A percentile compares a stretch with the other conserved stretches of the same genome.
These are phyloP conservation scores for Nemania sp. DNA, from an alignment of 2,329 filamentous ascomycete genomes.

Conservation along the genomic window DNA sequence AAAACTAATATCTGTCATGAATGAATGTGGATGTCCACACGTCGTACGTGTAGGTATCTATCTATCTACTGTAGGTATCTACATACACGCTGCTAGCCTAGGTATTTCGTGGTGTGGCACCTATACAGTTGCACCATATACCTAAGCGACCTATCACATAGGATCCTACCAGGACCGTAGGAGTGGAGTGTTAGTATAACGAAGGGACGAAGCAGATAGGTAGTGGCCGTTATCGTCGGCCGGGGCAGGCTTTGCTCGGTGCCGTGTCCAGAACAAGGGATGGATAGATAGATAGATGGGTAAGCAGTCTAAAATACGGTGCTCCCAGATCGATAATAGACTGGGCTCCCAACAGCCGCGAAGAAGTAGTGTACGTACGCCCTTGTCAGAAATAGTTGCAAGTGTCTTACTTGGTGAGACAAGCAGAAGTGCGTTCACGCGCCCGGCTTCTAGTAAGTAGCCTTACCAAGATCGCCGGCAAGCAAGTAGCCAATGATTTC, in stretches of 20 bases:
- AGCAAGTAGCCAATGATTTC: constrained; percentile 5
- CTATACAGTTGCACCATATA: too few relatives aligned
- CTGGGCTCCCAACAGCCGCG: too few relatives aligned
- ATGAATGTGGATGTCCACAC: too few relatives aligned
- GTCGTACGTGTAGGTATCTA: too few relatives aligned
- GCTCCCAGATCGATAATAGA: too few relatives aligned
- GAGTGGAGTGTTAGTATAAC: neutral
- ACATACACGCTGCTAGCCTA: too few relatives aligned
- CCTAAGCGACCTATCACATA: too few relatives aligned
- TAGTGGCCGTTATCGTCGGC: constrained; percentile 20
- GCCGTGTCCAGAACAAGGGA: constrained; percentile 31
- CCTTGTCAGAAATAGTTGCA: neutral
- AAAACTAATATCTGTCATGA: constrained; percentile 28
- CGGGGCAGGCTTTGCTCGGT: constrained; percentile 20
- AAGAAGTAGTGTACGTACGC: too few relatives aligned
- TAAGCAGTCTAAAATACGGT: constrained; percentile 7
- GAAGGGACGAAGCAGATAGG: constrained; percentile 3
- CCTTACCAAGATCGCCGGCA: neutral
- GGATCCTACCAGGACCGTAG: too few relatives aligned
- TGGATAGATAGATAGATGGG: too few relatives aligned
- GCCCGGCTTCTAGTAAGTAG: neutral
- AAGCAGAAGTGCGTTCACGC: constrained; percentile 22
- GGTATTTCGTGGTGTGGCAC: too few relatives aligned
- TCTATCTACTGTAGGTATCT: too few relatives aligned
- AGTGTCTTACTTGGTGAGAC: constrained; percentile 15